Base-by-base conservation (phyloP, 2,329 filamentous ascomycete species). In the Endoconidiophora laricicola region DNA sequence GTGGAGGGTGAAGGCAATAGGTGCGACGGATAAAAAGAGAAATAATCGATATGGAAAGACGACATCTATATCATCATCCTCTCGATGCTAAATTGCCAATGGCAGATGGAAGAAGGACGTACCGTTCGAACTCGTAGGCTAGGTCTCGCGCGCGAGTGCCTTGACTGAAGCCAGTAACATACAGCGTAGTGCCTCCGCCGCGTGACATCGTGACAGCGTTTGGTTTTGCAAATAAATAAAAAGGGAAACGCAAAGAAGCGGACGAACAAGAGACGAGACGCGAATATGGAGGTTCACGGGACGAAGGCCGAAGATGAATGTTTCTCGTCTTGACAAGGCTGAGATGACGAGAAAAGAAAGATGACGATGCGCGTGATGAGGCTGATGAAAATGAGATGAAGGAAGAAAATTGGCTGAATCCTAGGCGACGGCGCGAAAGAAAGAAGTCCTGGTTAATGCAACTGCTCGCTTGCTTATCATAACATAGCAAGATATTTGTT, bases 91-190 rank as follows among this genome's bases (percentile, higher is more conserved):
- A 46, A 50, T 29, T 33, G 3, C 5, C 6, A 33, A 29, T 33
- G 36, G 44, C 20, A 26, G 10, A 49, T 29, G 45, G 41, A 39
- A 29, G 49, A 20, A 46, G 48, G 76, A 94, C 88, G 79, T 94
- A 95, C 86, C 90, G 87, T 88, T 96, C 90, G 84, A 96, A 96
- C 77, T 96, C 90, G 84, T 94, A 95, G 74, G 90, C 87, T 68
- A 96, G 85, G 76, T 98, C 88, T 79, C 91, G 86, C 68, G 91
- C 87, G 74, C 91, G 86, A 68, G 90, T 95, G 68, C 90, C 87
- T 70, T 94, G 87, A 78, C 90, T 93, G 70, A 98, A 98, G 77
- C 91, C 91, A 64, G 88, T 94, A 69, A 96, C 90, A 74, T 96
- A 96, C 60, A 96, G 85, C 52, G 90, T 96, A 55, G 85, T 93